Base-by-base conservation (phyloP, 164 flowering plant species). In the Litsea cubeba region DNA sequence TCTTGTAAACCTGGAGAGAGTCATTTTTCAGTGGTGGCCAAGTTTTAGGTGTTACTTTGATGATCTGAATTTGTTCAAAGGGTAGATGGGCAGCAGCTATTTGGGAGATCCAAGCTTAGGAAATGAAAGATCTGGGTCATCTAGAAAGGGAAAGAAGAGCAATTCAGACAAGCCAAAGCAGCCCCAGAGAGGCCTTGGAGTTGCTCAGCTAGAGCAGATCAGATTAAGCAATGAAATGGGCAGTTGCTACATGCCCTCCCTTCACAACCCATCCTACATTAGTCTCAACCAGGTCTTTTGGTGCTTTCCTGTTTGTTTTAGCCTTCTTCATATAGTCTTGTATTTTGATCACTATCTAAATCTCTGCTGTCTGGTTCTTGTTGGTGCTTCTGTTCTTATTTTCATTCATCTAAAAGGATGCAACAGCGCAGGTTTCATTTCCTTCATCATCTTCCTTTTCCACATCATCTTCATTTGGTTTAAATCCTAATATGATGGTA, bases 121-220 rank as follows among this genome's bases (percentile, higher is more conserved):
- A 69, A 83, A 81, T 75, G 88, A 81, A 58, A 82, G 83, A 75
- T 76, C 82, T 50, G 80, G 81, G 40, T 86, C 94, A 28, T 85
- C 89, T 70, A 89, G 91, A 80, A 91, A 86, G 79, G 85, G 90
- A 25, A 91, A 88, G 85, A 92, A 88, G 84, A 79, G 80, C 71
- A 80, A 77, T 65, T 82, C 87, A 60, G 92, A 92, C 14, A 94
- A 90, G 82, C 95, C 98, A 0, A 94, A 89, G 83, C 95, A 91
- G 73, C 98, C 98, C 0, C 98, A 90, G 71, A 86, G 98, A 81
- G 98, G 98, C 5, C 92, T 94, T 72, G 98, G 98, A 3, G 98
- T 94, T 68, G 98, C 98, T 72, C 97, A 94, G 81, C 78, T 94
- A 67, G 98, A 94, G 87, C 90, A 91, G 84, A 92, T 94, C 82